Evolutionary conservation across 2,329 filamentous ascomycete species (phyloP).

Genomic region (Phialemonium atrogriseum): DNA sequence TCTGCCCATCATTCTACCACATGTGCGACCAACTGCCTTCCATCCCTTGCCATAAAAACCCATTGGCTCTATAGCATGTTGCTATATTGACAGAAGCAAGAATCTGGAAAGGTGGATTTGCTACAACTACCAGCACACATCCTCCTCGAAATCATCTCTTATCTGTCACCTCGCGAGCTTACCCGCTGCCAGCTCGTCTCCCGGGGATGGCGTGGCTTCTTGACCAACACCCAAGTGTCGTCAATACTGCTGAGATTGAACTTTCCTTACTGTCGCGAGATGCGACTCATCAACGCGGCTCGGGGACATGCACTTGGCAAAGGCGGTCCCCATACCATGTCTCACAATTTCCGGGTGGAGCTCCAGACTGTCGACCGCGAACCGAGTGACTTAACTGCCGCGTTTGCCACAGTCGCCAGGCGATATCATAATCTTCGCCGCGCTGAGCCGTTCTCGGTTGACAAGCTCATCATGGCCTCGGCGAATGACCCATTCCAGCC

Average conservation of each 20-base stretch:
- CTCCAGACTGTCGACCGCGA: conserved; percentile 8
- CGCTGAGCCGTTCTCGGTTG: conserved; percentile 36
- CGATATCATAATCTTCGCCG: conserved; percentile 45
- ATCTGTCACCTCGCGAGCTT: conserved; percentile 41
- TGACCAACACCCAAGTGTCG: conserved; percentile 38
- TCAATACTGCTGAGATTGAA: conserved; percentile 38
- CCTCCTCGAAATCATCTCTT: conserved; percentile 43
- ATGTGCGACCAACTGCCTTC: too few relatives aligned
- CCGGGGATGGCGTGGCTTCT: conserved; percentile 36
- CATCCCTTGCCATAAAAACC: too few relatives aligned
- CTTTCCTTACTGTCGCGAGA: conserved; percentile 46
- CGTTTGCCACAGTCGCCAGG: conserved; percentile 41
- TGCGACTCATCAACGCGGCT: conserved; percentile 27
- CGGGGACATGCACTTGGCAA: conserved; percentile 7
- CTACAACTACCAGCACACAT: too few relatives aligned
- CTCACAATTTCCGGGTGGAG: conserved; percentile 10
- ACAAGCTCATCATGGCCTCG: conserved; percentile 30
- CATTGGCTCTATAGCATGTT: too few relatives aligned
- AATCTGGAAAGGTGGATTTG: too few relatives aligned
- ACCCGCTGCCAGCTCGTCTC: conserved; percentile 45
- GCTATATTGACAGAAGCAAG: too few relatives aligned
- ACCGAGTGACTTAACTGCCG: conserved; percentile 26
- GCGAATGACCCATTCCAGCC: conserved; percentile 7
- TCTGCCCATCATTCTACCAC: too few relatives aligned
- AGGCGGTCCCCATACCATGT: conserved; percentile 3